phyloP scores from a whole-genome alignment of 345 rosid species.

The Balakata baccata region DNA sequence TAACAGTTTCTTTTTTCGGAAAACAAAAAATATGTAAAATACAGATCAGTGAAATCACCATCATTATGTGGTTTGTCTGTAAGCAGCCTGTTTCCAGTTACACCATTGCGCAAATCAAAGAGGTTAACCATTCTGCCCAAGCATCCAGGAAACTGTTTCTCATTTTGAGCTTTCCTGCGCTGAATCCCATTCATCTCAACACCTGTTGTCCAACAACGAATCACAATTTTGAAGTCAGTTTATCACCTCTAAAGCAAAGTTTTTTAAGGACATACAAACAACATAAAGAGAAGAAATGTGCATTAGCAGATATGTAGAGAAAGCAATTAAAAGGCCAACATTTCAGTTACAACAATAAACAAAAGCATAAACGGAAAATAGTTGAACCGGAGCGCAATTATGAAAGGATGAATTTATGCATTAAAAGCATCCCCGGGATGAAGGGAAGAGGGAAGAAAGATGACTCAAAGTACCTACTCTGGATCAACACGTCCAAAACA shows the following conservation, averaged over 20 bases:
- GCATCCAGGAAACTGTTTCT: conserved; percentile 66
- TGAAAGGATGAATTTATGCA: neutral
- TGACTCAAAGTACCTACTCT: neutral
- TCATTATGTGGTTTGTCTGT: conserved; percentile 46
- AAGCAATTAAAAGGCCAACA: neutral
- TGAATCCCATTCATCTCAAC: conserved; percentile 56
- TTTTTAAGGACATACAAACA: neutral
- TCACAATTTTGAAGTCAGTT: neutral
- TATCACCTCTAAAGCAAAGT: neutral
- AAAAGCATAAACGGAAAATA: neutral
- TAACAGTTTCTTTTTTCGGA: neutral
- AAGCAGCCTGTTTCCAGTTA: conserved; percentile 50
- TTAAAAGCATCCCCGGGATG: neutral
- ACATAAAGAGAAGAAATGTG: neutral
- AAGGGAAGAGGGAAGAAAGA: neutral
- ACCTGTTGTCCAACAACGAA: conserved; percentile 29
- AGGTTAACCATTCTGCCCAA: conserved; percentile 57
- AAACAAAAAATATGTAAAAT: neutral
- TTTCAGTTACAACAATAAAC: neutral
- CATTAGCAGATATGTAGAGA: neutral
- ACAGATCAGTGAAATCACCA: conserved; percentile 40
- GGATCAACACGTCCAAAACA: neutral
- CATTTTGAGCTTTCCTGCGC: conserved; percentile 48
- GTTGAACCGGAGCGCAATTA: neutral
- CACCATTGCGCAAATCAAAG: conserved; percentile 59